Base-by-base conservation (phyloP, 148 eudicot species). In the Rhododendron molle region DNA sequence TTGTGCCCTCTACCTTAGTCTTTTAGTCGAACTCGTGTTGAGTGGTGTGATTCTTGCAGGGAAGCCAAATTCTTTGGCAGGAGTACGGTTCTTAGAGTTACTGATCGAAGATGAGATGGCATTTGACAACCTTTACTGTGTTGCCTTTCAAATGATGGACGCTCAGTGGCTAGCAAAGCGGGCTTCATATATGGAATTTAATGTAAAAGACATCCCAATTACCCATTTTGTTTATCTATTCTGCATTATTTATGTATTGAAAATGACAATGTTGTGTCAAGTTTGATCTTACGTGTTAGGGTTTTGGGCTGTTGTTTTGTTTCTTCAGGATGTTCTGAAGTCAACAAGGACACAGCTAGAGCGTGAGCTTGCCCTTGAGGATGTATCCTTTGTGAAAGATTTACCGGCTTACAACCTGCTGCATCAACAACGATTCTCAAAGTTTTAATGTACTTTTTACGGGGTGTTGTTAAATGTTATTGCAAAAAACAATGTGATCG, bases 341-440 rank as follows among this genome's bases (percentile, higher is more conserved):
- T 93, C 96, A 16, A 95, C 99, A 52, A 97, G 93, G 87, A 74
- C 88, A 30, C 99, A 97, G 86, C 83, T 95, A 74, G 99, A 97
- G 87, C 93, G 94, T 20, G 98, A 97, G 87, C 94, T 97, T 85
- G 94, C 88, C 28, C 88, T 97, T 85, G 96, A 97, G 78, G 99
- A 97, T 86, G 80, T 91, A 47, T 89, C 87, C 80, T 88, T 88
- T 77, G 88, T 97, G 83, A 90, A 85, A 88, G 98, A 95, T 88
- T 91, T 95, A 84, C 98, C 98, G 18, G 99, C 99, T 36, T 97
- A 95, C 89, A 95, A 92, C 87, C 86, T 97, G 71, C 85, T 97
- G 91, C 92, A 86, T 20, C 65, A 20, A 58, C 65, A 21, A 58
- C 26, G n/a, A 89, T 38, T 56, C 36, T n/a, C 32, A 65, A n/a